A percentile compares a stretch with the other conserved stretches of the same genome.
These are phyloP conservation scores for Cercospora beticola DNA, from an alignment of 2,329 filamentous ascomycete species.

Conservation along the genomic window DNA sequence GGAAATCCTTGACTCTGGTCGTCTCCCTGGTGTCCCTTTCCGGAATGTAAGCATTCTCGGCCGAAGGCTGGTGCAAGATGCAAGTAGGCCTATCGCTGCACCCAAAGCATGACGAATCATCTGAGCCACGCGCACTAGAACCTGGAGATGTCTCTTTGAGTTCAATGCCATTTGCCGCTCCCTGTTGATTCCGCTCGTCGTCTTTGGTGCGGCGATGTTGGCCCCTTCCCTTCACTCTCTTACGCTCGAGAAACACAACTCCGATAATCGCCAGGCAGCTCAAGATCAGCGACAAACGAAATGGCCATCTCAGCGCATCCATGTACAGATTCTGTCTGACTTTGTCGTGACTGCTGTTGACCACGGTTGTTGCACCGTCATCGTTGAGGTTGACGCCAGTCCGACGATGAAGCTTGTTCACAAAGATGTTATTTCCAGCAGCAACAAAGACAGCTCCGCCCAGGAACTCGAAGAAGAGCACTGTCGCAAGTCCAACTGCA, in stretches of 20 bases:
- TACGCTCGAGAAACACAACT: not conserved
- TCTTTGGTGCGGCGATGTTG: not conserved
- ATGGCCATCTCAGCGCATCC: not conserved
- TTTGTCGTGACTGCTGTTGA: not conserved
- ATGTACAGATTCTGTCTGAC: not conserved
- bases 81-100: not conserved
- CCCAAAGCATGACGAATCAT: not conserved
- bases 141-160: not conserved
- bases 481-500: not conserved
- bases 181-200: not conserved
- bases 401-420: not conserved
- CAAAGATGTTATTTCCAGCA: not conserved
- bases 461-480: conserved; percentile 1
- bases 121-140: not conserved
- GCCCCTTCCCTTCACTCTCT: not conserved
- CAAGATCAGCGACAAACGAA: not conserved
- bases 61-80: not conserved
- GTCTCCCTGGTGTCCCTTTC: not conserved
- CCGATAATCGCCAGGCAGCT: not conserved
- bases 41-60: not conserved
- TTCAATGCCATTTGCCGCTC: not conserved
- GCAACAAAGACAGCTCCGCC: not conserved
- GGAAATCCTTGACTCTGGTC: not conserved
- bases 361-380: not conserved
- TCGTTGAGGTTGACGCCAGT: not conserved